Percentiles rank a stretch among this genome's conserved stretches.
phyloP scores from a whole-genome alignment of 495 filamentous ascomycete species.

The Penicillium paxilli region DNA sequence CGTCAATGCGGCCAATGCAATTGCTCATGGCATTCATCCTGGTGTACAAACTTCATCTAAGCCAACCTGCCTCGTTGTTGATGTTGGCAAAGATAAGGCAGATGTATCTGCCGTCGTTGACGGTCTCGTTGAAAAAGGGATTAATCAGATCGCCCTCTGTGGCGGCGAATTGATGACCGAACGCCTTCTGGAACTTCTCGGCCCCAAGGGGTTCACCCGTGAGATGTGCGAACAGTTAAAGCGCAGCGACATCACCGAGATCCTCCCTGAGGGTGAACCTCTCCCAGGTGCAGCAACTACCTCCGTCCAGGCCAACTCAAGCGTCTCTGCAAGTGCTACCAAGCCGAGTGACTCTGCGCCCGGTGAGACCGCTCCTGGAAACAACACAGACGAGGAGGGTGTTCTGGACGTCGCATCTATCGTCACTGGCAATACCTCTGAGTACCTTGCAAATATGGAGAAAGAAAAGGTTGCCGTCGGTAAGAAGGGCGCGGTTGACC shows the following conservation, averaged over 20 bases:
- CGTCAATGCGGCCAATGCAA: slow-evolving; percentile 81
- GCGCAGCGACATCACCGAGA: slow-evolving; percentile 82
- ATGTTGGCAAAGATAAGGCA: slow-evolving; percentile 87
- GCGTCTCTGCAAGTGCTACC: slow-evolving; percentile 54
- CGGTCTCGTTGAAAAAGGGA: slow-evolving; percentile 62
- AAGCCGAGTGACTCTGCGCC: slow-evolving; percentile 38
- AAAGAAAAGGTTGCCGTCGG: slow-evolving; percentile 79
- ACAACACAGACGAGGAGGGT: slow-evolving; percentile 65
- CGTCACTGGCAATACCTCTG: slow-evolving; percentile 88
- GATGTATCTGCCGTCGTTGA: slow-evolving; percentile 88
- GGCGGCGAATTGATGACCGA: slow-evolving; percentile 91
- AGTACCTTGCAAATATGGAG: slow-evolving; percentile 88
- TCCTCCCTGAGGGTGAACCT: slow-evolving; percentile 68
- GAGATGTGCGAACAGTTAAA: slow-evolving; percentile 98
- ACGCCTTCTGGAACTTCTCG: slow-evolving; percentile 67
- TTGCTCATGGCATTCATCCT: too few species aligned
- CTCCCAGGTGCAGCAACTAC: slow-evolving; percentile 52
- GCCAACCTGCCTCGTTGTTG: slow-evolving; percentile 82
- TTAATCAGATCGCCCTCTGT: slow-evolving; percentile 62
- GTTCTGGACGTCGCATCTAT: slow-evolving; percentile 93
- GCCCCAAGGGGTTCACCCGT: slow-evolving; percentile 66
- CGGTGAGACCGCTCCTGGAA: slow-evolving; percentile 48
- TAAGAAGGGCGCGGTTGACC: slow-evolving; percentile 56
- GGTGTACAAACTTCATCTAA: too few species aligned
- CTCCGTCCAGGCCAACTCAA: slow-evolving; percentile 53